Conservation (phyloP, 345 rosid species). For the Leavenworthia alabamica region DNA sequence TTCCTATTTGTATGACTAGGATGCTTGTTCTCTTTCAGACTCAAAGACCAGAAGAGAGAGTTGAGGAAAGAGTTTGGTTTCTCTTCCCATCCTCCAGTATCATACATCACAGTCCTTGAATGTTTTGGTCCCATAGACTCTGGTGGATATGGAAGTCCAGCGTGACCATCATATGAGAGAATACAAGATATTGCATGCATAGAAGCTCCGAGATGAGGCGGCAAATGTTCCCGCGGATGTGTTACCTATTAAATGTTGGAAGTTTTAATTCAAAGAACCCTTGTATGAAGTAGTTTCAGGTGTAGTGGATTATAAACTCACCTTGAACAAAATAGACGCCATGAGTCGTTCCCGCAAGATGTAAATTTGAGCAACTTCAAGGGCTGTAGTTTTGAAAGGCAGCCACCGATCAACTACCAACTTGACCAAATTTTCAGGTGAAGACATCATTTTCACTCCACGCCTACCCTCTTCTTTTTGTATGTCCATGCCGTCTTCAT, state of each 20-base stretch:
- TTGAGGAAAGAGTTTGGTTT: conserved; percentile 25
- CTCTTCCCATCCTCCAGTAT: conserved; percentile 24
- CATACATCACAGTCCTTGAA: conserved; percentile 41
- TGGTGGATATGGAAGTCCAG: conserved; percentile 37
- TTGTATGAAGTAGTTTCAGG: neutral
- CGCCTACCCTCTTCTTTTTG: conserved; percentile 27
- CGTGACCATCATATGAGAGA: conserved; percentile 56
- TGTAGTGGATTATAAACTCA: conserved; percentile 15
- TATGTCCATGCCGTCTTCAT: conserved; percentile 42
- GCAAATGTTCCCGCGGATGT: conserved; percentile 50
- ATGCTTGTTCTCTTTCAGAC: conserved; percentile 29
- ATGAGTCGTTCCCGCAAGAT: conserved; percentile 72
- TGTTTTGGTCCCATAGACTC: conserved; percentile 39
- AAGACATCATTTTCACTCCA: conserved; percentile 53
- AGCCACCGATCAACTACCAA: conserved; percentile 83
- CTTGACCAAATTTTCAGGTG: conserved; percentile 62
- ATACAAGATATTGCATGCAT: conserved; percentile 46
- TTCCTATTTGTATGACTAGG: conserved; percentile 4
- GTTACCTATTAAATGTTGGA: conserved; percentile 42
- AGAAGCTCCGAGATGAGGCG: conserved; percentile 65
- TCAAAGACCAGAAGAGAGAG: conserved; percentile 31
- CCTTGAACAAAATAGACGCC: conserved; percentile 72
- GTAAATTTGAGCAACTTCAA: conserved; percentile 85
- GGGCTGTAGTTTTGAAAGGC: conserved; percentile 56
- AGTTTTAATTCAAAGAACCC: neutral